Percentiles rank a stretch among this genome's conserved stretches.
phyloP scores from a whole-genome alignment of 2,329 filamentous ascomycete genomes.

The Sodiomyces alkalinus region DNA sequence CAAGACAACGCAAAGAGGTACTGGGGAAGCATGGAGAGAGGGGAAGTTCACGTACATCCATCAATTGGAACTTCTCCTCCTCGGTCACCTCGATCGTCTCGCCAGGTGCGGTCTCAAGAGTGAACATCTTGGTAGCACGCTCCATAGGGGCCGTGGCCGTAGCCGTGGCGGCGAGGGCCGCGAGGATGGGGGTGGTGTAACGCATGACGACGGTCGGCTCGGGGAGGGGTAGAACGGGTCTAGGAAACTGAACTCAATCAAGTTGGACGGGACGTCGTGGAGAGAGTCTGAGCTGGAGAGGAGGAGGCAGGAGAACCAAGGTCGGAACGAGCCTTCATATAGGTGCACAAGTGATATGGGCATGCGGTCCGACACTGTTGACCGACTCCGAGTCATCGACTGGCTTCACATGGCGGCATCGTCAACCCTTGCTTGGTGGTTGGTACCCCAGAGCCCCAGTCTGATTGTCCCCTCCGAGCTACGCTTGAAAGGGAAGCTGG shows the following conservation, averaged over 20 bases:
- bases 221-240: background rate
- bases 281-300: background rate
- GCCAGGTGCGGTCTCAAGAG: constrained; percentile 10
- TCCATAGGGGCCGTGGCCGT: constrained; percentile 5
- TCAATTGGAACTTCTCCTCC: constrained; percentile 12
- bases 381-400: background rate
- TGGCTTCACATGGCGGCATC: background rate
- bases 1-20: too few relatives aligned
- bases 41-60: constrained; percentile 8
- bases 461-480: background rate
- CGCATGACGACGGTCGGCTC: constrained; percentile 7
- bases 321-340: too few relatives aligned
- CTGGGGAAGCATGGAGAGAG: too few relatives aligned
- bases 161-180: constrained; percentile 8
- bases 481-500: background rate
- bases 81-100: constrained; percentile 11
- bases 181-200: constrained; percentile 7
- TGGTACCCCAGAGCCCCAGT: background rate
- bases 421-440: background rate
- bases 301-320: background rate
- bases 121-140: constrained; percentile 8
- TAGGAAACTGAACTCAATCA: background rate
- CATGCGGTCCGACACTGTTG: background rate
- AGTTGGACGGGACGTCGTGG: background rate
- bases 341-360: background rate